A percentile compares a stretch with the other conserved stretches of the same genome.
Evolutionary conservation across 2,329 filamentous ascomycete species (phyloP).

Genomic region (Fusarium scirpi): DNA sequence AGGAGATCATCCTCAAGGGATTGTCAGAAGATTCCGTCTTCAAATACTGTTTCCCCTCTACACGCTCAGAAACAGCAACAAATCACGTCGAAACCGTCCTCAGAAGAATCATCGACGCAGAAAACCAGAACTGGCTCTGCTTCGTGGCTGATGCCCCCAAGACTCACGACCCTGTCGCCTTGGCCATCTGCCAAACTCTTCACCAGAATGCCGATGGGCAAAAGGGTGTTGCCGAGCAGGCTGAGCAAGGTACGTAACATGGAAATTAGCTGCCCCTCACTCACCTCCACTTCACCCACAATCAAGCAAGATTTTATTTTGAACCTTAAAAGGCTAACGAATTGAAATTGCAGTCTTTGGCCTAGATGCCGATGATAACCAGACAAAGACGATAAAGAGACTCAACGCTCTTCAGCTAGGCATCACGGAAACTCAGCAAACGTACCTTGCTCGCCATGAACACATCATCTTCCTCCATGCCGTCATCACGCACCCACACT

Average conservation of each 20-base stretch:
- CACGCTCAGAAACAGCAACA: slow-evolving; percentile 11
- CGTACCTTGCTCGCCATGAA: slow-evolving; percentile 28
- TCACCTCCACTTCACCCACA: slow-evolving; percentile 5
- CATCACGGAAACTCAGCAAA: slow-evolving; percentile 36
- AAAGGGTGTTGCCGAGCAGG: slow-evolving; percentile 22
- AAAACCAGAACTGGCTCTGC: slow-evolving; percentile 30
- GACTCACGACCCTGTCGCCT: slow-evolving; percentile 30
- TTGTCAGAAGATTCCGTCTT: slow-evolving; percentile 31
- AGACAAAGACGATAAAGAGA: slow-evolving; percentile 31
- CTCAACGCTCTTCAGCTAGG: slow-evolving; percentile 30
- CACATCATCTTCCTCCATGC: slow-evolving; percentile 40
- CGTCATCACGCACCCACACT: slow-evolving; percentile 42
- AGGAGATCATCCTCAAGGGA: slow-evolving; percentile 36
- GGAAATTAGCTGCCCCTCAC: neutral
- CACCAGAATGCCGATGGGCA: slow-evolving; percentile 27
- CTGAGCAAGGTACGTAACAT: slow-evolving; percentile 24
- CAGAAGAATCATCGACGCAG: slow-evolving; percentile 18
- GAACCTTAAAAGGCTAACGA: neutral
- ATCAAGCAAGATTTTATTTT: neutral
- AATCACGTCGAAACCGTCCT: slow-evolving; percentile 28
- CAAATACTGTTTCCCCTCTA: slow-evolving; percentile 30
- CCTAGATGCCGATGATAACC: slow-evolving; percentile 2
- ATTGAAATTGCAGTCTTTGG: slow-evolving; percentile 17
- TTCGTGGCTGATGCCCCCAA: slow-evolving; percentile 34
- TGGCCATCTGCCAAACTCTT: slow-evolving; percentile 27